Evolutionary conservation across 805 yeast genomes (phyloP).

Genomic region (Hanseniaspora guilliermondii): DNA sequence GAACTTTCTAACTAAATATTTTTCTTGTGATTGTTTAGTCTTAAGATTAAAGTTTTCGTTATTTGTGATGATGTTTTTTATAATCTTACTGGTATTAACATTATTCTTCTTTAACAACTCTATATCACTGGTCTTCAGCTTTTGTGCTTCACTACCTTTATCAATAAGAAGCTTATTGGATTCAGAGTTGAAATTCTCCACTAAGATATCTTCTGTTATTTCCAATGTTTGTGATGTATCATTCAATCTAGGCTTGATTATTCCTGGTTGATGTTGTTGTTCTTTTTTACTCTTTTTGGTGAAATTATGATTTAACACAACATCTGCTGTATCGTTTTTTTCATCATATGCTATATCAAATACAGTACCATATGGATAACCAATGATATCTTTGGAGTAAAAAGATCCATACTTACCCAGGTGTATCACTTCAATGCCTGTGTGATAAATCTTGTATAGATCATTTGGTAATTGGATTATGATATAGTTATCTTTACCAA

Average conservation of each 20-base stretch:
- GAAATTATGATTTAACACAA: constrained; percentile 13
- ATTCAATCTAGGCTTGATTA: constrained; percentile 6
- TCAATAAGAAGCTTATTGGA: constrained; percentile 54
- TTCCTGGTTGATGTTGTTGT: constrained; percentile 1
- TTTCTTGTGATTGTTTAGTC: constrained; percentile 80
- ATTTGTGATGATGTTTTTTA: constrained; percentile 66
- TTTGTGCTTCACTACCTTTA: constrained; percentile 61
- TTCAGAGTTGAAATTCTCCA: constrained; percentile 20
- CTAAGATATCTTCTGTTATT: constrained; percentile 20
- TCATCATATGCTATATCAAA: constrained; percentile 48
- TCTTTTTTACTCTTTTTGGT: constrained; percentile 16
- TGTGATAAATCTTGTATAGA: constrained; percentile 56
- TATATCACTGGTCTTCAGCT: constrained; percentile 64
- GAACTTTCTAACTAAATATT: constrained; percentile 81
- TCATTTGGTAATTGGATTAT: constrained; percentile 72
- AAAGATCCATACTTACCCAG: constrained; percentile 91
- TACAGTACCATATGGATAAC: constrained; percentile 75
- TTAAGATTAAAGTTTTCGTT: constrained; percentile 82
- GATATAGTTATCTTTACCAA: constrained; percentile 30
- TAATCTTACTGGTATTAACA: constrained; percentile 61
- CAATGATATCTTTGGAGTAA: constrained; percentile 58
- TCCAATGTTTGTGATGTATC: constrained; percentile 15
- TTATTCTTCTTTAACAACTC: constrained; percentile 68
- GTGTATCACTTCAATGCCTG: constrained; percentile 46
- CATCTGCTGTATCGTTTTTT: constrained; percentile 20